phyloP scores from a whole-genome alignment of 1,284 basidiomycete species.

The Xerocomus amazonicus region DNA sequence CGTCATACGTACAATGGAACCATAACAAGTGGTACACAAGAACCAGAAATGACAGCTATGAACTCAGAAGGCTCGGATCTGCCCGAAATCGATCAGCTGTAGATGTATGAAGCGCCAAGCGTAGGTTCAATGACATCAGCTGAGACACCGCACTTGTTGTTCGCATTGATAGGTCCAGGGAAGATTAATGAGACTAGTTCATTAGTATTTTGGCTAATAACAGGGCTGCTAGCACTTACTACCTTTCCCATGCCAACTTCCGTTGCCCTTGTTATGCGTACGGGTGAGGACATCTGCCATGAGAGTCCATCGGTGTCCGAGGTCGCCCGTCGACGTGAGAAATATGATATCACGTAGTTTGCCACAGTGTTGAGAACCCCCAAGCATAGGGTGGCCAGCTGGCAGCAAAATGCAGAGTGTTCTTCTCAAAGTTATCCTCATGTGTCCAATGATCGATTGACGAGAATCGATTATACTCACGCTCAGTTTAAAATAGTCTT shows the following conservation, averaged over 20 bases:
- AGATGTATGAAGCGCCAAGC: not conserved
- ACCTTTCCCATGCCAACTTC: not conserved
- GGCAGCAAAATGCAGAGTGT: conserved; percentile 1
- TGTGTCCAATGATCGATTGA: conserved; percentile 16
- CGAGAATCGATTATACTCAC: too few relatives aligned
- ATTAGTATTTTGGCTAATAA: not conserved
- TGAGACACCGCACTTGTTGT: not conserved
- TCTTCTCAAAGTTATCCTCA: conserved; percentile 10
- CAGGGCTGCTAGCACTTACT: not conserved
- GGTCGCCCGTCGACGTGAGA: not conserved
- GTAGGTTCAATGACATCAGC: not conserved
- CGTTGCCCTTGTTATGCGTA: not conserved
- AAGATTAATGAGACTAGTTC: not conserved
- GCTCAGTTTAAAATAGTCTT: not conserved
- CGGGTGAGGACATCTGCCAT: too few relatives aligned
- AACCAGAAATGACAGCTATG: not conserved
- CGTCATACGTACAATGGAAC: conserved; percentile 17
- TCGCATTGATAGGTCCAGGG: not conserved
- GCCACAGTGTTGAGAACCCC: not conserved
- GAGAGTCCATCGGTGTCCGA: not conserved
- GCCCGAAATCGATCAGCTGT: conserved; percentile 4
- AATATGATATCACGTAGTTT: not conserved
- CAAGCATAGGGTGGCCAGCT: not conserved
- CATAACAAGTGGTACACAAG: conserved; percentile 3
- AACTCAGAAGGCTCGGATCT: conserved; percentile 1